These are phyloP conservation scores for Colletotrichum caudatum DNA, from an alignment of 2,329 filamentous ascomycete species.

Conservation along the genomic window DNA sequence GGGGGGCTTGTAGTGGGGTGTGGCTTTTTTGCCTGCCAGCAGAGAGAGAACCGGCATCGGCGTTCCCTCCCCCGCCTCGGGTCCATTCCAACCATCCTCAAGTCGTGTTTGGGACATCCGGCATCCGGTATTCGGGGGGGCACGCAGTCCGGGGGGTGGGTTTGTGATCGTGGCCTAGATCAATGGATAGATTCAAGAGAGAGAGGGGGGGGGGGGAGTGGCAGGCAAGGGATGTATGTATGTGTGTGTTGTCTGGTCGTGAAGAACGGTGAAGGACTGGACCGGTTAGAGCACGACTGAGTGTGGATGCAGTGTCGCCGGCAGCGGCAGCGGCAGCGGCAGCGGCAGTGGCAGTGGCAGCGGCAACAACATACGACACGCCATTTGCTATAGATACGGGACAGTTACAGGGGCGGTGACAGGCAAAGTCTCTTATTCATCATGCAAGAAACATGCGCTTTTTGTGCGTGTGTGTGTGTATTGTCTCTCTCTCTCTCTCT, in stretches of 20 bases:
- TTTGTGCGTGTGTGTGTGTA: neutral
- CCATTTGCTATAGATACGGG: neutral
- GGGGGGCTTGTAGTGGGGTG: too few relatives aligned
- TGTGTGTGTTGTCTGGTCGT: neutral
- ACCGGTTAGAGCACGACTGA: neutral
- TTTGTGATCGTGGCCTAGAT: too few relatives aligned
- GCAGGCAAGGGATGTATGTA: neutral
- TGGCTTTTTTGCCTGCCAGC: neutral
- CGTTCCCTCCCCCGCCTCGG: neutral
- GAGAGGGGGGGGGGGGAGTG: too few relatives aligned
- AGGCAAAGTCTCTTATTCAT: neutral
- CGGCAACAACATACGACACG: neutral
- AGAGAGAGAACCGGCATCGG: neutral
- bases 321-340: too few relatives aligned
- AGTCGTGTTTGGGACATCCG: too few relatives aligned
- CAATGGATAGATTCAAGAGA: too few relatives aligned
- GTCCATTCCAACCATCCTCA: too few relatives aligned
- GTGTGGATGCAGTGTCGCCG: neutral
- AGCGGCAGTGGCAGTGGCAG: too few relatives aligned
- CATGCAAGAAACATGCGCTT: neutral
- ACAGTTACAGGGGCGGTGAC: too few relatives aligned
- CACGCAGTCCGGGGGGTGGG: neutral
- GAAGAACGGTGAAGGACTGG: neutral
- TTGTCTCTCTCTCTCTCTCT: constrained; percentile 1
- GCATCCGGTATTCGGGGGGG: neutral